Percentiles rank a stretch among this genome's conserved stretches.
These are phyloP conservation scores for Seiridium cupressi DNA, from an alignment of 2,329 filamentous ascomycete species.

Conservation along the genomic window DNA sequence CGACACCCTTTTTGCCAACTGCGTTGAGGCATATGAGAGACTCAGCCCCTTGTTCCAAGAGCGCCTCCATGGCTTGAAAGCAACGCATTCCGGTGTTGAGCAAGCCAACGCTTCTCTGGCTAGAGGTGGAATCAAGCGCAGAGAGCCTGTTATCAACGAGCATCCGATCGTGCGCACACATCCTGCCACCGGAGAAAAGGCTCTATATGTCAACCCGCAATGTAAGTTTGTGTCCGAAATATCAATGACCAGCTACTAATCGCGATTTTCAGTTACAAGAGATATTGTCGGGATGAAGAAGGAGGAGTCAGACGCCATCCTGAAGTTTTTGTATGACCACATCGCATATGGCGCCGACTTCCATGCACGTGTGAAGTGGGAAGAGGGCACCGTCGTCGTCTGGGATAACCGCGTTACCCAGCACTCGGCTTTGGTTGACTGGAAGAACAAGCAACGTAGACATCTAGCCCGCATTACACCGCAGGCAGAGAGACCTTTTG, in stretches of 20 bases:
- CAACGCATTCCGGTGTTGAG: constrained; percentile 79
- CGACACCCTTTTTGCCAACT: constrained; percentile 81
- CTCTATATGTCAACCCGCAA: constrained; percentile 78
- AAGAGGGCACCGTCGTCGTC: constrained; percentile 74
- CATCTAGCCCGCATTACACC: constrained; percentile 82
- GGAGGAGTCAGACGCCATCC: constrained; percentile 76
- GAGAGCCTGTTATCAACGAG: constrained; percentile 71
- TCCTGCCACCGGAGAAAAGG: constrained; percentile 80
- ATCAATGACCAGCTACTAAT: constrained; percentile 5
- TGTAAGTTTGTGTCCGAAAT: constrained; percentile 52
- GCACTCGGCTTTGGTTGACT: constrained; percentile 79
- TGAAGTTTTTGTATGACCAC: constrained; percentile 77
- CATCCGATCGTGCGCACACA: constrained; percentile 82
- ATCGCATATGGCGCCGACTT: constrained; percentile 71
- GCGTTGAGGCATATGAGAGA: constrained; percentile 76
- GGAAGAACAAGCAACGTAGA: constrained; percentile 74
- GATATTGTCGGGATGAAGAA: constrained; percentile 81
- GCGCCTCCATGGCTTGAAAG: constrained; percentile 76
- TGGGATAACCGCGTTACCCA: constrained; percentile 84
- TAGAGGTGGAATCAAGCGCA: constrained; percentile 67
- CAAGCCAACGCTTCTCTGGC: constrained; percentile 70
- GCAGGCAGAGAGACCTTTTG: constrained; percentile 74
- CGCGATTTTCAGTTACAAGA: constrained; percentile 60
- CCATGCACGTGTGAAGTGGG: constrained; percentile 75
- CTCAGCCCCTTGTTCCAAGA: constrained; percentile 77